These are phyloP conservation scores for Phtheirospermum japonicum DNA, from an alignment of 257 asterid genomes.

Conservation along the genomic window DNA sequence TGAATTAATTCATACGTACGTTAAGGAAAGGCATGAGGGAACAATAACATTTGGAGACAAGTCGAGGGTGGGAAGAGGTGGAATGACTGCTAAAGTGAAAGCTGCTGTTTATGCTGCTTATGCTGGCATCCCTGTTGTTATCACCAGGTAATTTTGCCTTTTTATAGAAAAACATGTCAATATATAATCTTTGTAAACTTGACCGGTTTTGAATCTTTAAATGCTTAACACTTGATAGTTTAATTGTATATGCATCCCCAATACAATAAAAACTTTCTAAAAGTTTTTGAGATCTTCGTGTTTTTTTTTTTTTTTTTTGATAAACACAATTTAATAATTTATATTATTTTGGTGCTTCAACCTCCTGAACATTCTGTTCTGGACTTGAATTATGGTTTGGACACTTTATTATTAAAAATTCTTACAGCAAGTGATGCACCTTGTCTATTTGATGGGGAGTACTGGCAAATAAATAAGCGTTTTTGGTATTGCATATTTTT, in stretches of 20 bases:
- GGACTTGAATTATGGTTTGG: neutral
- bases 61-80: constrained; percentile 89
- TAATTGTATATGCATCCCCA: too few relatives aligned
- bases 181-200: neutral
- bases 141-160: constrained; percentile 57
- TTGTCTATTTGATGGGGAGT: neutral
- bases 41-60: constrained; percentile 75
- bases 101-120: constrained; percentile 80
- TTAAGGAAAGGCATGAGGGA: constrained; percentile 65
- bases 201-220: neutral
- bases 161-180: neutral
- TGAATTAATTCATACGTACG: constrained; percentile 63
- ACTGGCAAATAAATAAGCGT: neutral
- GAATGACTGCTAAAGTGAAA: constrained; percentile 90
- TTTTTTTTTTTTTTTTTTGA: too few relatives aligned
- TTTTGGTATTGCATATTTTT: constrained; percentile 11
- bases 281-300: neutral
- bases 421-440: neutral
- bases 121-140: constrained; percentile 82
- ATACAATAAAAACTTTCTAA: too few relatives aligned
- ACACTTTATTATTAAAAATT: neutral
- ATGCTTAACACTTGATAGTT: neutral
- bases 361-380: neutral
- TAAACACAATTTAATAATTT: neutral
- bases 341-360: neutral